Evolutionary conservation across 1,284 basidiomycete genomes (phyloP).

Genomic region (Butyriboletus appendiculatus): DNA sequence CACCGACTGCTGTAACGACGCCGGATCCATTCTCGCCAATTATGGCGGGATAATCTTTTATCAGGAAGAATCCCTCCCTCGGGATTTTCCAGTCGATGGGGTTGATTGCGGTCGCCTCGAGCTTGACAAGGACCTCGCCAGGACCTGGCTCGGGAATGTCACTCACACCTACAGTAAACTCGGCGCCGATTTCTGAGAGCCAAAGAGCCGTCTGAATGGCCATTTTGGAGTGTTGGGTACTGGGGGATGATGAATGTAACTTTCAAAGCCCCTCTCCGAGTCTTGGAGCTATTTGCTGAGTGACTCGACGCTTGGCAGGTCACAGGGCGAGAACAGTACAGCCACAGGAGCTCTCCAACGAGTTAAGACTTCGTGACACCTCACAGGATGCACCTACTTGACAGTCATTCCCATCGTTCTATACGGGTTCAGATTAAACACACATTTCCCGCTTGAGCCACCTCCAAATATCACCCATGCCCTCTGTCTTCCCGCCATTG

Average conservation of each 20-base stretch:
- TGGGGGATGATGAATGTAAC: background rate
- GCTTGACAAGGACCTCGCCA: constrained; percentile 19
- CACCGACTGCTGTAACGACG: constrained; percentile 13
- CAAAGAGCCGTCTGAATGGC: constrained; percentile 21
- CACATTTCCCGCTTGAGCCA: constrained; percentile 33
- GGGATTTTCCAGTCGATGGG: constrained; percentile 14
- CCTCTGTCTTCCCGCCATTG: background rate
- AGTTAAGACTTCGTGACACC: no score
- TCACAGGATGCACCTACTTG: no score
- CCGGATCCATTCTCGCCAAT: constrained; percentile 22
- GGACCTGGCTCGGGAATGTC: constrained; percentile 17
- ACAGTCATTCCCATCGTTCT: background rate
- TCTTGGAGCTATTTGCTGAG: background rate
- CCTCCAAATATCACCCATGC: constrained; percentile 23
- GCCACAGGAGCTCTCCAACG: no score
- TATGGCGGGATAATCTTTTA: constrained; percentile 15
- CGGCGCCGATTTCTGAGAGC: constrained; percentile 12
- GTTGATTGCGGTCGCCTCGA: constrained; percentile 19
- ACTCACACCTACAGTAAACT: constrained; percentile 10
- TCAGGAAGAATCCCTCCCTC: background rate
- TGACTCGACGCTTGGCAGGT: background rate
- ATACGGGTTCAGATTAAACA: constrained; percentile 7
- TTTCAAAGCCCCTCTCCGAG: background rate
- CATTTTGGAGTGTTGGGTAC: background rate
- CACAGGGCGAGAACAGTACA: no score